phyloP scores from a whole-genome alignment of 2,329 filamentous ascomycete genomes.

The Pseudogymnoascus sp. region DNA sequence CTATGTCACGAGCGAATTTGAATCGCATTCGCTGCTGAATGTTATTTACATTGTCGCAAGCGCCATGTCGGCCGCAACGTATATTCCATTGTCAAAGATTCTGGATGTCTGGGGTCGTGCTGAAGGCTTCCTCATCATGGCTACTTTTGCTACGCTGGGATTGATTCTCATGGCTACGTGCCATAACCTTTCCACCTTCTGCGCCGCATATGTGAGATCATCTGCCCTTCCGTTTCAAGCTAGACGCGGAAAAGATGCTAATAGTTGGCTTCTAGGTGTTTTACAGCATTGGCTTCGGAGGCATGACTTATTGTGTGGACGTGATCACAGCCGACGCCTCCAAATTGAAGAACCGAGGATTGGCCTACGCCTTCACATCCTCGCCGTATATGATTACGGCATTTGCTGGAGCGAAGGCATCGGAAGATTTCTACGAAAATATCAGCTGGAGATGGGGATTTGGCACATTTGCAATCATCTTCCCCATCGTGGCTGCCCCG shows the following conservation, averaged over 20 bases:
- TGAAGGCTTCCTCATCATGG: conserved; percentile 51
- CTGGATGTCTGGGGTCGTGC: conserved; percentile 61
- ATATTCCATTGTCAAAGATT: conserved; percentile 59
- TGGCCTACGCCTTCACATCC: conserved; percentile 46
- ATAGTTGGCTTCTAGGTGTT: conserved; percentile 40
- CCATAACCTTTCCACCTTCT: conserved; percentile 50
- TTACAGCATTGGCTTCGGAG: conserved; percentile 54
- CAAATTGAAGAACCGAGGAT: conserved; percentile 51
- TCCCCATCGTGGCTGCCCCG: conserved; percentile 51
- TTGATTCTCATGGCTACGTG: conserved; percentile 61
- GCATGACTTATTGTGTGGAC: conserved; percentile 51
- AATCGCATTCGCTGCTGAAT: conserved; percentile 24
- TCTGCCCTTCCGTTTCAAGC: conserved; percentile 28
- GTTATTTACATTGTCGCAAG: conserved; percentile 47
- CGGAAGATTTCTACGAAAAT: conserved; percentile 42
- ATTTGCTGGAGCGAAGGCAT: conserved; percentile 51
- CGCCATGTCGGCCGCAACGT: conserved; percentile 49
- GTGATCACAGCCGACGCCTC: conserved; percentile 62
- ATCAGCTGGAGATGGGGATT: conserved; percentile 60
- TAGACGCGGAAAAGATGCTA: conserved; percentile 1
- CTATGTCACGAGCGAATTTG: conserved; percentile 21
- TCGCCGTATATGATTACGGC: conserved; percentile 59
- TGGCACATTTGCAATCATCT: conserved; percentile 55
- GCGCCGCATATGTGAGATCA: conserved; percentile 36
- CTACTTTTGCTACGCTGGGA: conserved; percentile 42